Evolutionary conservation across 1,284 basidiomycete species (phyloP), one percentile per base, ranked within the genome.

Genomic region (Taiwanofungus camphoratus): DNA sequence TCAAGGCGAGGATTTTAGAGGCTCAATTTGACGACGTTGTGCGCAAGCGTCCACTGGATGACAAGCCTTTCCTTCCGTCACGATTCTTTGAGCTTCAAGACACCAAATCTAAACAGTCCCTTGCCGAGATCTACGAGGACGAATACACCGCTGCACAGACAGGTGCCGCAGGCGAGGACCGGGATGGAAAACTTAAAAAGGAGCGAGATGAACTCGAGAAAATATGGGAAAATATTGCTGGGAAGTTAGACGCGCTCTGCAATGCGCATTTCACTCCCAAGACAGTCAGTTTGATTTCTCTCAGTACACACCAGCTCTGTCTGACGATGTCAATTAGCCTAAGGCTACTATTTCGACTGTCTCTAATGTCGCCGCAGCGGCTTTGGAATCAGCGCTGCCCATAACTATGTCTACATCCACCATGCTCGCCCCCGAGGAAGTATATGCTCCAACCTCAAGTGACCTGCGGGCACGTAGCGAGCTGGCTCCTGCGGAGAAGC

Each of bases 181-280:
- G 91, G 1, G 94, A 99, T 55, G 90, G 84, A 19, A 94, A 92
- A 64, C 71, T 99, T 21, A 73, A 76, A 56, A 87, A 90, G 60
- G 91, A 96, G 63, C 95, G 97, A 60, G 78, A 85, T 13, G 91
- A 90, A 61, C 82, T 99, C 41, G 82, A 87, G 46, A 69, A 71
- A 37, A 56, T 87, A 8, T 97, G 94, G 87, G 88, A 92, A 46
- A 77, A 78, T 34, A 84, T 99, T 31, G 92, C 85, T 51, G 74
- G 77, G 48, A 97, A 96, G 64, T 73, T 99, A 22, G 95, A 99
- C 66, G 92, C 94, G 5, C 69, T 99, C 32, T 90, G 87, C 61
- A 97, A 96, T 60, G 85, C 94, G 3, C 92, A 98, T 66, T 98
- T 93, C 63, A 89, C 91, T 4, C 96, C 96, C 3, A 97, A 97